Evolutionary conservation across 495 filamentous ascomycete genomes (phyloP).

Genomic region (Aeminium ludgeri): DNA sequence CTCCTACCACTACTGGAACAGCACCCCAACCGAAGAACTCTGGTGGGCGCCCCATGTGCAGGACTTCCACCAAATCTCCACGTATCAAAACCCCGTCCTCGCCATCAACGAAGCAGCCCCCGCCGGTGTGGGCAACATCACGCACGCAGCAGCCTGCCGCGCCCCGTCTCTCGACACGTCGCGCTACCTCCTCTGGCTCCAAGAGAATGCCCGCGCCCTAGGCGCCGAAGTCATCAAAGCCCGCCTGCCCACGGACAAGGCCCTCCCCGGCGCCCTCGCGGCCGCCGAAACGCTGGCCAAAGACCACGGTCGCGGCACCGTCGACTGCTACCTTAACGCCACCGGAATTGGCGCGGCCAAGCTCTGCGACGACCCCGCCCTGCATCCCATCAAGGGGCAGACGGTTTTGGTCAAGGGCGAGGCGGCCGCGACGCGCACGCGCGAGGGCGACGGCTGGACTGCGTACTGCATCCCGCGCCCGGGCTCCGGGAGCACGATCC

Average conservation of each 20-base stretch:
- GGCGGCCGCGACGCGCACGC: conserved; percentile 9
- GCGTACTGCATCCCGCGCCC: conserved; percentile 26
- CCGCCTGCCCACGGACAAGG: conserved; percentile 4
- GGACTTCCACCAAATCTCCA: conserved; percentile 12
- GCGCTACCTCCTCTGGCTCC: conserved; percentile 19
- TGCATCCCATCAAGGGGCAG: conserved; percentile 24
- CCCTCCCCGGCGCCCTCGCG: not conserved
- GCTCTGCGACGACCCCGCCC: conserved; percentile 17
- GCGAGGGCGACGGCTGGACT: conserved; percentile 10
- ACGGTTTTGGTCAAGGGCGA: conserved; percentile 23
- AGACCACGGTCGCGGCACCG: not conserved
- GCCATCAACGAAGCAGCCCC: conserved; percentile 1
- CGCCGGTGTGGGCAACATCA: conserved; percentile 6
- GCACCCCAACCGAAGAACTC: conserved; percentile 2
- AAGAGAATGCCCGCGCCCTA: conserved; percentile 2
- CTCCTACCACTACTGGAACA: conserved; percentile 13
- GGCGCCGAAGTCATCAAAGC: conserved; percentile 15
- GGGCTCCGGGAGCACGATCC: conserved; percentile 22
- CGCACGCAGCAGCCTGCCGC: conserved; percentile 10
- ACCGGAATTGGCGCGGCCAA: conserved; percentile 21
- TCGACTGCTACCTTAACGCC: conserved; percentile 21
- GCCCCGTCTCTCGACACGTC: conserved; percentile 21
- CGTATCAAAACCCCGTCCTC: not conserved
- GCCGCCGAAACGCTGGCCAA: conserved; percentile 4
- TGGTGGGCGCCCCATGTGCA: conserved; percentile 23